These are phyloP conservation scores for Bidens hawaiensis DNA, from an alignment of 140 eudicot genomes.

Conservation along the genomic window DNA sequence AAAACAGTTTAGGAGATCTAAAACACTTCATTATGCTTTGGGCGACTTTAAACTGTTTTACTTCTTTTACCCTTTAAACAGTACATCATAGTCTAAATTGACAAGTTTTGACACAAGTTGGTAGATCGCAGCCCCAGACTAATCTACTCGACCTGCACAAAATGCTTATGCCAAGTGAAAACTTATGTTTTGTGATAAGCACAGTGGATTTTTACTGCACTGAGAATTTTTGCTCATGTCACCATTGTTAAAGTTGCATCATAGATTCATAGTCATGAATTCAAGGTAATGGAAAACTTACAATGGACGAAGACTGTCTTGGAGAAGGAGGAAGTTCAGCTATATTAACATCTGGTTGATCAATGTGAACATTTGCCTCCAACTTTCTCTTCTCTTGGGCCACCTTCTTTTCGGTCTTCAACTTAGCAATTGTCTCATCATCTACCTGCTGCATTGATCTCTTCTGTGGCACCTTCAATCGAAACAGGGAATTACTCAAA, in stretches of 20 bases:
- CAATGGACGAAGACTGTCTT: background rate
- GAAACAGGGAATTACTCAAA: background rate
- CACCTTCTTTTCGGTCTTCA: background rate
- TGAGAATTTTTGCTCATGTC: background rate
- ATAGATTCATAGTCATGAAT: background rate
- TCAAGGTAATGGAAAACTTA: constrained; percentile 12
- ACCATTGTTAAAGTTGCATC: background rate
- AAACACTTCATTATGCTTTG: background rate
- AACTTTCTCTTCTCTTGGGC: background rate
- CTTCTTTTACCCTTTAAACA: background rate
- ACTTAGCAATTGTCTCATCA: constrained; percentile 11
- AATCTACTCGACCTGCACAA: background rate
- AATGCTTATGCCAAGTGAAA: background rate
- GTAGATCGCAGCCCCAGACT: background rate
- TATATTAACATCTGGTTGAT: too few species aligned
- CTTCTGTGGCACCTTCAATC: constrained; percentile 12
- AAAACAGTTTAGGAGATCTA: background rate
- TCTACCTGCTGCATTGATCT: constrained; percentile 7
- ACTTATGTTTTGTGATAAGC: background rate
- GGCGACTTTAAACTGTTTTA: background rate
- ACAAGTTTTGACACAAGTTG: background rate
- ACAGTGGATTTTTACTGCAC: background rate
- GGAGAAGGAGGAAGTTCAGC: background rate
- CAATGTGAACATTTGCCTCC: background rate
- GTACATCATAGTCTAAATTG: background rate